Evolutionary conservation across 805 yeast genomes (phyloP).

Genomic region (Ogataea sp.): DNA sequence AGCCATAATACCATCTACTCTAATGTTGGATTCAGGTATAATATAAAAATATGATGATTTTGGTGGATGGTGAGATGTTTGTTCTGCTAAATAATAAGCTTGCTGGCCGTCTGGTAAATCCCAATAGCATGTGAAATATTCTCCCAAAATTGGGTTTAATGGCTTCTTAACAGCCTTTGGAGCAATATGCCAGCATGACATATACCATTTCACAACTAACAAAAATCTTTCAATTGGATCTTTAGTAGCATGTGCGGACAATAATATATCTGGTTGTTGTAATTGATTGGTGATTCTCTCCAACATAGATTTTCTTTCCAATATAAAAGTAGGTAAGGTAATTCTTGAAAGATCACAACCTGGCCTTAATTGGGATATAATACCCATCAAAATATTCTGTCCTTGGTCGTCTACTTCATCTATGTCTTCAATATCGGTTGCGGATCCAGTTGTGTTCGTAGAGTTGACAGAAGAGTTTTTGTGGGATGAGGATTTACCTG

Average conservation of each 20-base stretch:
- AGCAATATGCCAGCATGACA: conserved; percentile 96
- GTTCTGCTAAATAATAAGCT: conserved; percentile 87
- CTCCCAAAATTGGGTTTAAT: conserved; percentile 90
- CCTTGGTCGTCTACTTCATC: conserved; percentile 92
- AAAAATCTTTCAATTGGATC: conserved; percentile 67
- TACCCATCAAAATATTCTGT: conserved; percentile 77
- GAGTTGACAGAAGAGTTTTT: not conserved
- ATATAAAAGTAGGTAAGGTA: conserved; percentile 89
- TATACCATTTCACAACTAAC: conserved; percentile 76
- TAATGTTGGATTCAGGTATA: conserved; percentile 71
- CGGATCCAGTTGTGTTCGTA: not conserved
- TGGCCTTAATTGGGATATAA: conserved; percentile 85
- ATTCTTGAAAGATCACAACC: conserved; percentile 87
- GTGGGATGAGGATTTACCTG: conserved; percentile 15
- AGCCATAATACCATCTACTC: conserved; percentile 82
- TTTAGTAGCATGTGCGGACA: conserved; percentile 53
- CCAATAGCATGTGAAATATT: conserved; percentile 88
- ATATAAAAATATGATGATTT: conserved; percentile 87
- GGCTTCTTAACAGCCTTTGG: conserved; percentile 99
- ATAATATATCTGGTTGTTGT: conserved; percentile 67
- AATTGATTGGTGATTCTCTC: conserved; percentile 89
- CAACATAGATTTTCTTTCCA: conserved; percentile 92
- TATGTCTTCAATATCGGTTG: conserved; percentile 51
- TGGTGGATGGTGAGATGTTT: conserved; percentile 98
- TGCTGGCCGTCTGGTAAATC: conserved; percentile 58